phyloP scores from a whole-genome alignment of 495 filamentous ascomycete species.

The Cairneyella variabilis region DNA sequence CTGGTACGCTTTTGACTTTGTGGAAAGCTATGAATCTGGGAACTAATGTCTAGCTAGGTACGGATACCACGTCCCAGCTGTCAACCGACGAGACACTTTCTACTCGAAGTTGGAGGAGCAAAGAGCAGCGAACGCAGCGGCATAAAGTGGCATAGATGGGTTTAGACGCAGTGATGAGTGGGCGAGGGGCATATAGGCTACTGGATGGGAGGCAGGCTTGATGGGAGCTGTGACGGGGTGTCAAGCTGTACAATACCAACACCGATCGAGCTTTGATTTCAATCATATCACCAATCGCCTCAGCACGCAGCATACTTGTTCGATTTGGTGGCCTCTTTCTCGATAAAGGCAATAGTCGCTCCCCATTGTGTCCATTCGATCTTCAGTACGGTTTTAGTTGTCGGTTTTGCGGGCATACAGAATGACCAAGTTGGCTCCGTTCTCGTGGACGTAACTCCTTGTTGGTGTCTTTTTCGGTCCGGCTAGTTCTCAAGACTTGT shows the following conservation, averaged over 20 bases:
- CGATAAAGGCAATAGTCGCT: too few species aligned
- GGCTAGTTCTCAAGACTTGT: too few species aligned
- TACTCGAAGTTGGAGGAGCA: slow-evolving; percentile 74
- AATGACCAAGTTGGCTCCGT: too few species aligned
- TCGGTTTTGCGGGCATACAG: too few species aligned
- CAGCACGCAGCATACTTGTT: too few species aligned
- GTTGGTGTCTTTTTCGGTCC: too few species aligned
- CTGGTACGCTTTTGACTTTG: too few species aligned
- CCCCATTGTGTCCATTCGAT: too few species aligned
- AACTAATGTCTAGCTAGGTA: slow-evolving; percentile 14
- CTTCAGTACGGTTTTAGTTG: too few species aligned
- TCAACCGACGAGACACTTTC: slow-evolving; percentile 70
- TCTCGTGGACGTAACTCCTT: too few species aligned
- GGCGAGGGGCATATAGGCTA: not conserved
- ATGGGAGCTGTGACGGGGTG: slow-evolving; percentile 3
- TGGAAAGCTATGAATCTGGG: slow-evolving; percentile 28
- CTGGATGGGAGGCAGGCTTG: not conserved
- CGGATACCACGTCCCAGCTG: slow-evolving; percentile 74
- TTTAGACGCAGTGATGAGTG: slow-evolving; percentile 1
- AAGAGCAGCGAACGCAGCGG: slow-evolving; percentile 45
- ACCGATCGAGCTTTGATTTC: slow-evolving; percentile 8
- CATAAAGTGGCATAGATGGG: slow-evolving; percentile 6
- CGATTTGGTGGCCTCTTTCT: too few species aligned
- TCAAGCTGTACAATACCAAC: slow-evolving; percentile 27
- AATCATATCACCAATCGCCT: not conserved